A percentile compares a stretch with the other conserved stretches of the same genome.
Conservation (phyloP, 148 eudicot genomes). For the Chenopodium berlandieri region DNA sequence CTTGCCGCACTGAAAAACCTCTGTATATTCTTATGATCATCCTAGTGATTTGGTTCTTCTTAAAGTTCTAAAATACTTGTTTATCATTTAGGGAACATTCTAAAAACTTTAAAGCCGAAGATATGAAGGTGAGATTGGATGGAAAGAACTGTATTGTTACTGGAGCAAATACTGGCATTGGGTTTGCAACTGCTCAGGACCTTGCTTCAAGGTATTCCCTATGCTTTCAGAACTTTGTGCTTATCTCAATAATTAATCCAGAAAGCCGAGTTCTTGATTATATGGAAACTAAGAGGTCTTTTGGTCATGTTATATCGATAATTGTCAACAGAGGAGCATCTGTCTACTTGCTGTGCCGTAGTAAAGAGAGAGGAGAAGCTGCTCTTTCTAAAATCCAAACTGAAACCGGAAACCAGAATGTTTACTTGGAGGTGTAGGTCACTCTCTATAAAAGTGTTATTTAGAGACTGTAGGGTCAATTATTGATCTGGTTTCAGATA, state of each 20-base stretch:
- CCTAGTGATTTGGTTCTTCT: background rate
- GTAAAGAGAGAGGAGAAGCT: conserved; percentile 87
- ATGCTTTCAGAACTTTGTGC: conserved; percentile 9
- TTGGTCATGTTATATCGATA: background rate
- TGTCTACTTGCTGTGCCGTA: conserved; percentile 88
- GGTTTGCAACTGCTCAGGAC: conserved; percentile 83
- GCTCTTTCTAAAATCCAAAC: conserved; percentile 76
- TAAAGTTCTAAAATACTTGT: background rate
- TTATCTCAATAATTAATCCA: background rate
- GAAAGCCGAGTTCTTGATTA: background rate
- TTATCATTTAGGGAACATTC: conserved; percentile 64
- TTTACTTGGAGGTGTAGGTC: conserved; percentile 65
- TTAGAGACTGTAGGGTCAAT: background rate
- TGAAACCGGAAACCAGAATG: conserved; percentile 70
- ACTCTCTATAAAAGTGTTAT: background rate
- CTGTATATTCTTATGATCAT: background rate
- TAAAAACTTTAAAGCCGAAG: conserved; percentile 71
- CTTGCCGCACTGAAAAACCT: too few species aligned
- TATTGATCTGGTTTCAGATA: background rate
- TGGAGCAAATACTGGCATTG: conserved; percentile 96
- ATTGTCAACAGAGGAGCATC: conserved; percentile 71
- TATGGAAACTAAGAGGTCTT: background rate
- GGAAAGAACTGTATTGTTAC: conserved; percentile 92
- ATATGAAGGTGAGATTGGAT: conserved; percentile 57
- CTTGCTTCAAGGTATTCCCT: conserved; percentile 78